Conservation (phyloP, 176 grass and related monocot species). For the Pharus latifolius region DNA sequence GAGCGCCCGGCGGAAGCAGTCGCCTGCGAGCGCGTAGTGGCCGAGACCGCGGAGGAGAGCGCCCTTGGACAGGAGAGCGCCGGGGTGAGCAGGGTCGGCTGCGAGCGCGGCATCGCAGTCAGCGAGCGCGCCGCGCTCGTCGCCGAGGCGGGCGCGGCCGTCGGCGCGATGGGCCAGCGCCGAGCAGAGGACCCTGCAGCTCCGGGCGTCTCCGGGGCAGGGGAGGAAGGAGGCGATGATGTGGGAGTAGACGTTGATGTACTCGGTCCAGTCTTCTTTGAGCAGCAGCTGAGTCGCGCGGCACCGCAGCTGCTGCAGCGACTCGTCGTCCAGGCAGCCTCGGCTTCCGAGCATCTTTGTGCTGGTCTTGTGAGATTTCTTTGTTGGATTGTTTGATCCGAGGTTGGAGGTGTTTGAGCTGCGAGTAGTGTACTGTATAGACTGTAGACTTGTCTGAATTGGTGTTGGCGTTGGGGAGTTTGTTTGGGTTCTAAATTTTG, state of each 20-base stretch:
- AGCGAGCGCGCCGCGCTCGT: constrained; percentile 34
- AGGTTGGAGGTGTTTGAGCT: not conserved
- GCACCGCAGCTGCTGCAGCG: constrained; percentile 65
- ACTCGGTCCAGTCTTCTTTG: constrained; percentile 73
- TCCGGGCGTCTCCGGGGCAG: not conserved
- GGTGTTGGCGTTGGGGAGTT: constrained; percentile 3
- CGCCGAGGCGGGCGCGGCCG: constrained; percentile 43
- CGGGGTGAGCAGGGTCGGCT: constrained; percentile 33
- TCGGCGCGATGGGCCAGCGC: constrained; percentile 60
- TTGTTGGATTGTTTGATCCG: not conserved
- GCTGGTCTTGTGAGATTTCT: not conserved
- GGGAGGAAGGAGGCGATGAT: constrained; percentile 35
- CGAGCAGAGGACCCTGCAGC: constrained; percentile 44
- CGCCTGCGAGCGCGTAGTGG: constrained; percentile 32
- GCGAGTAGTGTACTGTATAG: constrained; percentile 10
- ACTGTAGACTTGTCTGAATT: not conserved
- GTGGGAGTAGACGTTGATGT: constrained; percentile 59
- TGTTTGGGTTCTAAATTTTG: constrained; percentile 2
- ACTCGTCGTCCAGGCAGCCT: constrained; percentile 35
- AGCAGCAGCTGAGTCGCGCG: constrained; percentile 57
- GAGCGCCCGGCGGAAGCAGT: constrained; percentile 49
- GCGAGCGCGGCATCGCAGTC: constrained; percentile 57
- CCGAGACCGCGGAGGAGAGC: constrained; percentile 47
- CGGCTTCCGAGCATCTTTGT: not conserved
- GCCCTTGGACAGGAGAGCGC: constrained; percentile 63